Evolutionary conservation across 345 rosid genomes (phyloP), one percentile per base, ranked within the genome.

Genomic region (Salix suchowensis): DNA sequence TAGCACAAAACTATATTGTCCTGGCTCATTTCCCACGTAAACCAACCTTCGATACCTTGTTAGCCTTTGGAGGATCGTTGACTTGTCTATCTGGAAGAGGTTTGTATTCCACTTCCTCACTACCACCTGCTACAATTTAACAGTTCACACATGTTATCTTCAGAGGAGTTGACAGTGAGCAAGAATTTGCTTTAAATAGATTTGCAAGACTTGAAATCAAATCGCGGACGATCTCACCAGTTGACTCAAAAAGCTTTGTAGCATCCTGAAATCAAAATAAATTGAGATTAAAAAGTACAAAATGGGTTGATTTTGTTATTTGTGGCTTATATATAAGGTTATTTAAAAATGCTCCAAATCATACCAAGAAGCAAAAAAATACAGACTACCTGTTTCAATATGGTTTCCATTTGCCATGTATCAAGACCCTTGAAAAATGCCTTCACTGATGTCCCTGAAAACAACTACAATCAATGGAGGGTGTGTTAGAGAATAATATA

Each of bases 381-480:
- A 3, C 52, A 46, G 11, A 67, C 36, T 11, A 48, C 72, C 70
- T 54, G 19, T 66, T 66, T 67, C 55, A 68, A 7, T n/a, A 16
- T 55, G 37, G 72, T 68, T 32, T 76, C 79, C 58, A 26, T 24
- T 18, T 76, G 40, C 79, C 74, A 68, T 36, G 46, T 68, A 34
- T 68, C 73, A 58, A 76, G 14, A 15, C 74, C 68, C 68, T 68
- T 69, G 72, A 76, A 68, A 54, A 68, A 68, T 24, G 74, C 67
- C 37, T 62, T 76, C 54, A 28, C 23, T 16, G 79, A 40, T 6
- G 74, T 76, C 13, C 68, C 73, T 76, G 72, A 2, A 46, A 76
- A 52, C 18, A 6, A 54, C 14, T 73, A 68, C 30, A 34, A 50
- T 2, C 42, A 61, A 74, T 23, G 2, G 7, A 44, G 32, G 6